These are phyloP conservation scores for Anthracocystis setariae DNA, from an alignment of 1,284 basidiomycete genomes.

Conservation along the genomic window DNA sequence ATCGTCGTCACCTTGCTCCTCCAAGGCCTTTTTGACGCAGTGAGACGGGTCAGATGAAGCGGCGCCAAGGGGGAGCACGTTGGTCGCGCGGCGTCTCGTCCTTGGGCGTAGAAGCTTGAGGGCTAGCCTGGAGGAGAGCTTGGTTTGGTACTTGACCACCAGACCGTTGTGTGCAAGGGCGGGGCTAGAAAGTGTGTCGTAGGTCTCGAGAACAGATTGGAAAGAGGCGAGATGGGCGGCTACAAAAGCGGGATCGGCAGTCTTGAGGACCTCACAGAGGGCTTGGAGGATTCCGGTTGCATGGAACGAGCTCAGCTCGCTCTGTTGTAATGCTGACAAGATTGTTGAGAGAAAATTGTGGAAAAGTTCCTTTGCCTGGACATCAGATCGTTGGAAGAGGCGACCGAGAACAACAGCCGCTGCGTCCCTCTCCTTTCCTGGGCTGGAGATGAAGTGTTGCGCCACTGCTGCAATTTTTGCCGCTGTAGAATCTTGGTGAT, in stretches of 20 bases:
- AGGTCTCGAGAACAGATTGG: slow-evolving; percentile 49
- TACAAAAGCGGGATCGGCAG: slow-evolving; percentile 67
- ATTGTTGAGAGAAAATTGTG: slow-evolving; percentile 16
- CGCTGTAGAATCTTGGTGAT: slow-evolving; percentile 69
- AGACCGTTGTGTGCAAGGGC: slow-evolving; percentile 39
- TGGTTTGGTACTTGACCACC: slow-evolving; percentile 58
- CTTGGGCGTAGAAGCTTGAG: slow-evolving; percentile 56
- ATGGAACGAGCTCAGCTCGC: slow-evolving; percentile 29
- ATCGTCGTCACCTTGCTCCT: slow-evolving; percentile 47
- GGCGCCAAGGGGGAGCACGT: slow-evolving; percentile 21
- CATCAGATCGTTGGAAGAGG: slow-evolving; percentile 75
- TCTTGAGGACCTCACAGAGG: slow-evolving; percentile 78
- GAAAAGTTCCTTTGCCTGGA: slow-evolving; percentile 22
- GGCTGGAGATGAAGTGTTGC: slow-evolving; percentile 74
- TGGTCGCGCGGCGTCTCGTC: slow-evolving; percentile 19
- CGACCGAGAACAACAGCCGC: slow-evolving; percentile 78
- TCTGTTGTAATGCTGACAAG: slow-evolving; percentile 7
- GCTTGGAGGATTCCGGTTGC: slow-evolving; percentile 79
- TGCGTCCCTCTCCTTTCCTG: slow-evolving; percentile 84
- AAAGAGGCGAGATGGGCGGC: slow-evolving; percentile 27
- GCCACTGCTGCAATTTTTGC: slow-evolving; percentile 74
- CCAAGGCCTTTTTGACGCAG: not conserved
- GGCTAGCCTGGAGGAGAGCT: slow-evolving; percentile 60
- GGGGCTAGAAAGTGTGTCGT: slow-evolving; percentile 66
- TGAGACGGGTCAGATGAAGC: not conserved